Conservation (phyloP, 345 rosid genomes). For the Euphorbia tirucalli region DNA sequence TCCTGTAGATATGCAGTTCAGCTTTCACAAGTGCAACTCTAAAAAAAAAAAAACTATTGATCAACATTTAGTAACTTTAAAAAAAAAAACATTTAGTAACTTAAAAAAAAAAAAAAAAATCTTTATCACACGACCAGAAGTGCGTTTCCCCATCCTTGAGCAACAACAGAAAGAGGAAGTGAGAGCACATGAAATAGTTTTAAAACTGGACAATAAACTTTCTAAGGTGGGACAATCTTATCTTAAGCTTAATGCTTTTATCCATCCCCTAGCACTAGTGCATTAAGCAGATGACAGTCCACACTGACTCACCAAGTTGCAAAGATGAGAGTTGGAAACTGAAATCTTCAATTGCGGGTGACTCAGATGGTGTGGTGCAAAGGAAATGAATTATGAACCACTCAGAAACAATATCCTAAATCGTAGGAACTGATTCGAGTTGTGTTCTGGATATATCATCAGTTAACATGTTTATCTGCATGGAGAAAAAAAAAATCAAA, state of each 20-base stretch:
- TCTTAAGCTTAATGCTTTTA: not conserved
- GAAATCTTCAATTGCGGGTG: slow-evolving; percentile 74
- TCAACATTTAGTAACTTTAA: not conserved
- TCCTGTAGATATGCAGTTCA: not conserved
- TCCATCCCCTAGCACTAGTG: not conserved
- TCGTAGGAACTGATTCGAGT: slow-evolving; percentile 81
- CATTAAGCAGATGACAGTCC: not conserved
- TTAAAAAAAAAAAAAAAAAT: no score
- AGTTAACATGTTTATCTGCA: slow-evolving; percentile 69
- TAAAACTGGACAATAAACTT: not conserved
- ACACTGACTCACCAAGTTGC: slow-evolving; percentile 66
- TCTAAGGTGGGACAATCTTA: slow-evolving; percentile 4
- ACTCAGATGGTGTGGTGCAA: slow-evolving; percentile 69
- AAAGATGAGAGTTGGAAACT: slow-evolving; percentile 86
- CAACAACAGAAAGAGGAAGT: not conserved
- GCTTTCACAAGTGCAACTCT: not conserved
- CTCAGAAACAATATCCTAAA: slow-evolving; percentile 78
- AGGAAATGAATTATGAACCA: slow-evolving; percentile 79
- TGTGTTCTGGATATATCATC: slow-evolving; percentile 67
- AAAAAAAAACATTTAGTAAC: no score
- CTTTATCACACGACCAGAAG: not conserved
- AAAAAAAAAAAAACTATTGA: not conserved
- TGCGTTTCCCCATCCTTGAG: not conserved
- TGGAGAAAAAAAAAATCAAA: not conserved
- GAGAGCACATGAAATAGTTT: not conserved